A percentile compares a stretch with the other conserved stretches of the same genome.
Conservation (phyloP, 768 basidiomycete species). For the Tulasnella sp. region DNA sequence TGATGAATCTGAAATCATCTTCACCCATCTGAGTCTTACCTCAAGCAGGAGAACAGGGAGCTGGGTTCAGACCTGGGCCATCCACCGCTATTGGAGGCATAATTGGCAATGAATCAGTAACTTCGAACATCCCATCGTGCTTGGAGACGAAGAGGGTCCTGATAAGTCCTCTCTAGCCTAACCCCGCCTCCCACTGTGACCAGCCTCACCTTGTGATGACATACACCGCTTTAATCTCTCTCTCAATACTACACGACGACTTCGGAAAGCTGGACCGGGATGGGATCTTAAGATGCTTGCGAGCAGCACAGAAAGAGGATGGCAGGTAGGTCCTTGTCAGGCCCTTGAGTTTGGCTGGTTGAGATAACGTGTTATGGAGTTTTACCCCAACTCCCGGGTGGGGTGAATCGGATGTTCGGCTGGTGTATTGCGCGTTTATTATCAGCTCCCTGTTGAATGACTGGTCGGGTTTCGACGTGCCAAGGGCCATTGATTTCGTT, state of each 20-base stretch:
- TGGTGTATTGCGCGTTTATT: slow-evolving; percentile 82
- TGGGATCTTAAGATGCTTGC: slow-evolving; percentile 65
- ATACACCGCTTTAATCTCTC: slow-evolving; percentile 80
- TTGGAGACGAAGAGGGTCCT: slow-evolving; percentile 20
- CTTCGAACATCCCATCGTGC: slow-evolving; percentile 27
- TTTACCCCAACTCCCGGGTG: slow-evolving; percentile 28
- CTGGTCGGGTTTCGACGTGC: slow-evolving; percentile 69
- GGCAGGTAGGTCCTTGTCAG: slow-evolving; percentile 61
- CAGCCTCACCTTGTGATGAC: slow-evolving; percentile 88
- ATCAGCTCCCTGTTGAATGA: slow-evolving; percentile 74
- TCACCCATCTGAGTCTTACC: slow-evolving; percentile 7
- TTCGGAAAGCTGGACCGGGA: slow-evolving; percentile 64
- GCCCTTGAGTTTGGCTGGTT: background rate
- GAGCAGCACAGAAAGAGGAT: slow-evolving; percentile 68
- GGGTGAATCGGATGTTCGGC: slow-evolving; percentile 71
- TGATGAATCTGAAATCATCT: slow-evolving; percentile 23
- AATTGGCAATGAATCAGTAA: slow-evolving; percentile 31
- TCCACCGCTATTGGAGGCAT: slow-evolving; percentile 54
- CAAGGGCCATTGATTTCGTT: slow-evolving; percentile 61
- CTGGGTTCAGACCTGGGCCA: slow-evolving; percentile 71
- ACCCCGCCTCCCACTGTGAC: slow-evolving; percentile 44
- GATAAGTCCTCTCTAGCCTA: slow-evolving; percentile 26
- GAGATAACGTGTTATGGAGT: slow-evolving; percentile 35
- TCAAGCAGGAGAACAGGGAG: slow-evolving; percentile 55
- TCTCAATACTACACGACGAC: slow-evolving; percentile 85